Percentiles rank a stretch among this genome's conserved stretches.
phyloP scores from a whole-genome alignment of 257 asterid genomes.

The Solanum chiquidenum region DNA sequence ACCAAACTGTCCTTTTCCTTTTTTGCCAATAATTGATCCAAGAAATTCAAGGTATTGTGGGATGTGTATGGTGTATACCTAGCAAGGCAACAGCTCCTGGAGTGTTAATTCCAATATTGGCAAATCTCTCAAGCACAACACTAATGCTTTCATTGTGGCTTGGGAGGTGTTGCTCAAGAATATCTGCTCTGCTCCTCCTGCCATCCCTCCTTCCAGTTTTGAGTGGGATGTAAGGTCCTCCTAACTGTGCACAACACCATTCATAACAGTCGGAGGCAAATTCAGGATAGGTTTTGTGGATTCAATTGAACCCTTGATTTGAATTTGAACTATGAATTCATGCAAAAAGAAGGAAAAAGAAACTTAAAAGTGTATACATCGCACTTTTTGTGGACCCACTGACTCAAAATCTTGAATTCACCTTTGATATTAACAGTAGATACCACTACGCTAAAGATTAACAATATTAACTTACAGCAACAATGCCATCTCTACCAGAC shows the following conservation, averaged over 20 bases:
- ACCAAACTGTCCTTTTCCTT: neutral
- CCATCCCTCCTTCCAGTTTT: slow-evolving; percentile 89
- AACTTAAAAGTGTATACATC: neutral
- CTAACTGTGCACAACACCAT: slow-evolving; percentile 28
- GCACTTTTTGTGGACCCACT: neutral
- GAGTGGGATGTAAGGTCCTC: slow-evolving; percentile 80
- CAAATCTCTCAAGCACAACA: slow-evolving; percentile 67
- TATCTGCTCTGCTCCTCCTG: slow-evolving; percentile 72
- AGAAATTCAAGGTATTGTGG: neutral
- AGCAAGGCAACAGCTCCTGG: slow-evolving; percentile 73
- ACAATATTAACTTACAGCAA: slow-evolving; percentile 22
- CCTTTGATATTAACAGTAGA: neutral
- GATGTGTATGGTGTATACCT: slow-evolving; percentile 14
- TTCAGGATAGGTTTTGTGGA: neutral
- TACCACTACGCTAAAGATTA: neutral
- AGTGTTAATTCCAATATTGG: slow-evolving; percentile 52
- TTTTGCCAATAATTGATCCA: neutral
- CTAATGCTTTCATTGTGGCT: slow-evolving; percentile 83
- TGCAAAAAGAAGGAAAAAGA: neutral
- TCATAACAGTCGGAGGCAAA: neutral
- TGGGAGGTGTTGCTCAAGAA: slow-evolving; percentile 63
- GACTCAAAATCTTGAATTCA: neutral
- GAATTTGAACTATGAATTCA: neutral
- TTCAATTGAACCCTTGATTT: neutral
- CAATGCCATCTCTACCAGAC: slow-evolving; percentile 79